phyloP scores from a whole-genome alignment of 2,329 filamentous ascomycete genomes.

The Coniochaeta prunicola region DNA sequence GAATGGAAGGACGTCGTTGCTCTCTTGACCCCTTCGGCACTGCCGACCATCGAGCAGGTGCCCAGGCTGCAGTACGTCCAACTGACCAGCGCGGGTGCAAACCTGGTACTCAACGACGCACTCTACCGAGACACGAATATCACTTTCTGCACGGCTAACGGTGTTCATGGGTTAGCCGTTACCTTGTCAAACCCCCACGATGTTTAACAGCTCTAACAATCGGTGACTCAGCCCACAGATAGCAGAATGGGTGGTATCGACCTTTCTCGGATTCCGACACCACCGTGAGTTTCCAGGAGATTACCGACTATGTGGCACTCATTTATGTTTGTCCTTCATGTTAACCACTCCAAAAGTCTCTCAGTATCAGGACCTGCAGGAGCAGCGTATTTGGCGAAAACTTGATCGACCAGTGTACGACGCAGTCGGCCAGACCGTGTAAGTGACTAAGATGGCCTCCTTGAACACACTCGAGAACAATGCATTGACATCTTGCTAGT shows the following conservation, averaged over 20 bases:
- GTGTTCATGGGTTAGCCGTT: constrained; percentile 36
- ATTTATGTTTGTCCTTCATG: too few relatives aligned
- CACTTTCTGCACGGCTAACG: constrained; percentile 46
- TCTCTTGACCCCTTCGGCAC: constrained; percentile 31
- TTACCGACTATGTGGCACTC: too few relatives aligned
- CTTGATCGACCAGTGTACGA: too few relatives aligned
- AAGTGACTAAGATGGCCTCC: too few relatives aligned
- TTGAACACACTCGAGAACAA: too few relatives aligned
- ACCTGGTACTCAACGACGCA: constrained; percentile 36
- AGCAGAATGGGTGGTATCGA: constrained; percentile 47
- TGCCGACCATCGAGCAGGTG: constrained; percentile 32
- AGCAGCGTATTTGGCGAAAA: too few relatives aligned
- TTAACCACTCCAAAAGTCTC: too few relatives aligned
- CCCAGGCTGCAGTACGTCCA: constrained; percentile 45
- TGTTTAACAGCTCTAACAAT: too few relatives aligned
- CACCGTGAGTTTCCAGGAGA: constrained; percentile 21
- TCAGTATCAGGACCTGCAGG: too few relatives aligned
- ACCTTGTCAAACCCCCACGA: too few relatives aligned
- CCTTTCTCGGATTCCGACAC: constrained; percentile 42
- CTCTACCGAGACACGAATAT: constrained; percentile 43
- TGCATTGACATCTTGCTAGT: too few relatives aligned
- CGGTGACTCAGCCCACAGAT: constrained; percentile 37
- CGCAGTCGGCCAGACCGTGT: constrained; percentile 41
- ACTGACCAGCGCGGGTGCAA: constrained; percentile 46
- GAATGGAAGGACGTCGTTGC: constrained; percentile 43